Conservation (phyloP, 73 alveolate genomes). For the Effrenium voratum region DNA sequence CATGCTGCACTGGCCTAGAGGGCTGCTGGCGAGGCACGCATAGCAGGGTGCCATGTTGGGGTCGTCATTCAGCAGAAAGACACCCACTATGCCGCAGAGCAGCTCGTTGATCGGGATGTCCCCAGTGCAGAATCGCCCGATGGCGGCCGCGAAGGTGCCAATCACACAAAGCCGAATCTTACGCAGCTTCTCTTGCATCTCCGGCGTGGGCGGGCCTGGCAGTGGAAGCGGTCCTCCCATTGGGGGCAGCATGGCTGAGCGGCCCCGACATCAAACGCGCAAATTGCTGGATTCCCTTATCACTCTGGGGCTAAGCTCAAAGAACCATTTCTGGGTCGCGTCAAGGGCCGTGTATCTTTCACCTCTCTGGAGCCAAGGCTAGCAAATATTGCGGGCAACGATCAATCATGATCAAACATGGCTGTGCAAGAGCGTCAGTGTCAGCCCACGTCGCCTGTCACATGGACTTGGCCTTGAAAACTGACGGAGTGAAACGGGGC, state of each 20-base stretch:
- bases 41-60: conserved; percentile 93
- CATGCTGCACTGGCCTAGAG: conserved; percentile 64
- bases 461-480: too few relatives aligned
- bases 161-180: conserved; percentile 67
- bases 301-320: not conserved
- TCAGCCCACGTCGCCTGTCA: too few relatives aligned
- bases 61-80: conserved; percentile 58
- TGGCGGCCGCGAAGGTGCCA: conserved; percentile 80
- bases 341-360: too few relatives aligned
- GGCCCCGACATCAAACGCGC: not conserved
- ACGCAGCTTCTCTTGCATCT: conserved; percentile 71
- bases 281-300: not conserved
- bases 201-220: conserved; percentile 52
- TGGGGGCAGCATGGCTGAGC: conserved; percentile 38
- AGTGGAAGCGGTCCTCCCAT: conserved; percentile 59
- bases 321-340: too few relatives aligned
- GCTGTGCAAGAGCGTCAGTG: too few relatives aligned
- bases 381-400: too few relatives aligned
- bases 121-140: conserved; percentile 82
- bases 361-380: too few relatives aligned
- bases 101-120: conserved; percentile 58
- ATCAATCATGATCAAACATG: too few relatives aligned
- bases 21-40: conserved; percentile 67
- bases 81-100: conserved; percentile 38
- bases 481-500: too few relatives aligned